Percentiles rank a stretch among this genome's conserved stretches.
Evolutionary conservation across 495 filamentous ascomycete species (phyloP).

Genomic region (Lepidopterella palustris): DNA sequence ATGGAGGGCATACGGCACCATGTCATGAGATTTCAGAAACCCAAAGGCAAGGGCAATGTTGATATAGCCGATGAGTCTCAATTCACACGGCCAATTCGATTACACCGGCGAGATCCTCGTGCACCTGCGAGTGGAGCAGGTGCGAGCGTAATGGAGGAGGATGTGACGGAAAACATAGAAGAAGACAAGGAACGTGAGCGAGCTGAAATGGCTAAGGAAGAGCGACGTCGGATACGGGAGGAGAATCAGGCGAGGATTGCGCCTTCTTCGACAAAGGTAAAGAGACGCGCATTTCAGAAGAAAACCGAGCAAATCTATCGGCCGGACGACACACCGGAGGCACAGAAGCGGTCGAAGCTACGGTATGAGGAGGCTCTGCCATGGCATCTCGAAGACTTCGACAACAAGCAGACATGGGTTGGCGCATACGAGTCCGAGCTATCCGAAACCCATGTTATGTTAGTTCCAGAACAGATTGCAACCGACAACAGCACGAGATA

Average conservation of each 20-base stretch:
- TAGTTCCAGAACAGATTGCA: slow-evolving; percentile 54
- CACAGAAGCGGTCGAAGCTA: slow-evolving; percentile 69
- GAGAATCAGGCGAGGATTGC: slow-evolving; percentile 84
- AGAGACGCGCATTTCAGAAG: slow-evolving; percentile 63
- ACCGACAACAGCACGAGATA: slow-evolving; percentile 42
- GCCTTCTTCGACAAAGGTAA: slow-evolving; percentile 56
- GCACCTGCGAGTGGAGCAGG: slow-evolving; percentile 46
- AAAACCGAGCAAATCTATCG: slow-evolving; percentile 59
- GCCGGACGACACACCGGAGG: slow-evolving; percentile 58
- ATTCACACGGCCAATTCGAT: slow-evolving; percentile 77
- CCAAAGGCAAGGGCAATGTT: slow-evolving; percentile 46
- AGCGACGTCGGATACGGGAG: slow-evolving; percentile 74
- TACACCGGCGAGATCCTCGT: slow-evolving; percentile 86
- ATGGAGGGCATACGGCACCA: slow-evolving; percentile 79
- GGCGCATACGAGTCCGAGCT: slow-evolving; percentile 81
- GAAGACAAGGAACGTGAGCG: slow-evolving; percentile 65
- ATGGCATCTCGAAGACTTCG: slow-evolving; percentile 95
- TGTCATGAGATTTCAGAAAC: slow-evolving; percentile 63
- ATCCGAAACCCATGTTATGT: slow-evolving; percentile 68
- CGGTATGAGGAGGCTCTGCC: slow-evolving; percentile 92
- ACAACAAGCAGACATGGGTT: slow-evolving; percentile 87
- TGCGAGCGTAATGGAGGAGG: slow-evolving; percentile 43
- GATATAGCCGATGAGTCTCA: slow-evolving; percentile 71
- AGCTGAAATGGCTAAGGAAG: slow-evolving; percentile 60
- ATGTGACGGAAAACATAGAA: slow-evolving; percentile 45